These are phyloP conservation scores for Striga hermonthica DNA, from an alignment of 305 asterid species.

Conservation along the genomic window DNA sequence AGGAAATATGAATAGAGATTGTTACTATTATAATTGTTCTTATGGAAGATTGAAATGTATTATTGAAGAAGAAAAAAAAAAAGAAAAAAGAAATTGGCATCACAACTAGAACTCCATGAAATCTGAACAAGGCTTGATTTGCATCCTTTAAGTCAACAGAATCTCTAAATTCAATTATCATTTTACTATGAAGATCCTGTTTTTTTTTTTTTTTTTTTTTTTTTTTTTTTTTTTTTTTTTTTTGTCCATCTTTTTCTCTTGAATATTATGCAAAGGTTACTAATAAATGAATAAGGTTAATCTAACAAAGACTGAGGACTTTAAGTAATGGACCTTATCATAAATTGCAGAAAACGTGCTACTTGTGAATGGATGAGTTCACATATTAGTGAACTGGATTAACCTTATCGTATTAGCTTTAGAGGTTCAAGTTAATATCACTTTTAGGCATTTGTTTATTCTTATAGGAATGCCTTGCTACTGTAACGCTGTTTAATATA, in stretches of 20 bases:
- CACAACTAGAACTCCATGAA: too few relatives aligned
- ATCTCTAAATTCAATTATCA: too few relatives aligned
- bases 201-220: background rate
- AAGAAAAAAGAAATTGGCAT: too few relatives aligned
- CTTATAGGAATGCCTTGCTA: background rate
- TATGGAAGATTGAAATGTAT: too few relatives aligned
- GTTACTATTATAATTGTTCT: too few relatives aligned
- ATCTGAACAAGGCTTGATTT: too few relatives aligned
- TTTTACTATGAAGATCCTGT: too few relatives aligned
- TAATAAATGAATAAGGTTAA: background rate
- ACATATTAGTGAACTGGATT: background rate
- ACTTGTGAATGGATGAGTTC: background rate
- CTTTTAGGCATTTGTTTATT: background rate
- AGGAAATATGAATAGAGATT: background rate
- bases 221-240: background rate
- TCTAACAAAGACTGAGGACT: background rate
- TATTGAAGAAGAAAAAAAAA: too few relatives aligned
- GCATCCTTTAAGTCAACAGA: too few relatives aligned
- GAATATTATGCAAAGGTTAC: background rate
- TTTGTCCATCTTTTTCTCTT: too few relatives aligned
- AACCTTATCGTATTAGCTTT: background rate
- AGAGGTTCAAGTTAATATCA: background rate
- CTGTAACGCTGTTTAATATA: background rate
- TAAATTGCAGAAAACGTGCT: background rate
- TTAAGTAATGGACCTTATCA: background rate